These are phyloP conservation scores for slime mould (Dictyostelium discoideum) DNA, from an alignment of 78 protist species.

Conservation along the genomic window DNA sequence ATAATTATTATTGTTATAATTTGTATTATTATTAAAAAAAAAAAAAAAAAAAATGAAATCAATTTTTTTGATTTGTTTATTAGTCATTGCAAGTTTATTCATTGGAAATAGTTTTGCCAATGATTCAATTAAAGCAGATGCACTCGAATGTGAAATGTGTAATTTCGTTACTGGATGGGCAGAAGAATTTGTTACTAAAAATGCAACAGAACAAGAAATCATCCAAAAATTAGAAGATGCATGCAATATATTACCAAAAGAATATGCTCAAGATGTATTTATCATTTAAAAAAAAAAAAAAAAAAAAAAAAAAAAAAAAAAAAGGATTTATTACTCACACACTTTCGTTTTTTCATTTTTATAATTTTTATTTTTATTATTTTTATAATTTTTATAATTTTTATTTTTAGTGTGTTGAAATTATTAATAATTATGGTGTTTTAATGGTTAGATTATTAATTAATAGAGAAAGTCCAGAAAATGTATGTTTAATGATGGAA, in stretches of 20 bases:
- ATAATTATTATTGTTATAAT: neutral
- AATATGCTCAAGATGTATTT: neutral
- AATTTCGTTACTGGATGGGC: neutral
- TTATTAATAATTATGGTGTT: neutral
- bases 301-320: too few relatives aligned
- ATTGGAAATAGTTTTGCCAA: neutral
- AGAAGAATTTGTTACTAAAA: neutral
- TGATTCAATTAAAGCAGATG: neutral
- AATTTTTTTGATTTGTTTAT: neutral
- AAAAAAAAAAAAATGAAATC: neutral
- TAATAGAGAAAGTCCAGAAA: neutral
- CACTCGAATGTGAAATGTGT: neutral
- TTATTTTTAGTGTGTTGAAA: neutral
- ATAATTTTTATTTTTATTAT: too few relatives aligned
- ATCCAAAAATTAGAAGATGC: neutral
- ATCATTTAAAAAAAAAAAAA: neutral
- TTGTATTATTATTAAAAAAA: neutral
- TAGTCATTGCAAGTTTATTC: neutral
- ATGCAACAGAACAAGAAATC: constrained; percentile 15
- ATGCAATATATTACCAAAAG: neutral
- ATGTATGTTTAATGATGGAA: constrained; percentile 4
- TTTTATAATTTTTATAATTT: too few relatives aligned
- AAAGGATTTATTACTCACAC: too few relatives aligned
- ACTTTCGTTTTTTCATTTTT: neutral
- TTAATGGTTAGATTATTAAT: neutral